Percentiles rank a stretch among this genome's conserved stretches.
These are phyloP conservation scores for Mallotus nudiflorus DNA, from an alignment of 345 rosid genomes.

Conservation along the genomic window DNA sequence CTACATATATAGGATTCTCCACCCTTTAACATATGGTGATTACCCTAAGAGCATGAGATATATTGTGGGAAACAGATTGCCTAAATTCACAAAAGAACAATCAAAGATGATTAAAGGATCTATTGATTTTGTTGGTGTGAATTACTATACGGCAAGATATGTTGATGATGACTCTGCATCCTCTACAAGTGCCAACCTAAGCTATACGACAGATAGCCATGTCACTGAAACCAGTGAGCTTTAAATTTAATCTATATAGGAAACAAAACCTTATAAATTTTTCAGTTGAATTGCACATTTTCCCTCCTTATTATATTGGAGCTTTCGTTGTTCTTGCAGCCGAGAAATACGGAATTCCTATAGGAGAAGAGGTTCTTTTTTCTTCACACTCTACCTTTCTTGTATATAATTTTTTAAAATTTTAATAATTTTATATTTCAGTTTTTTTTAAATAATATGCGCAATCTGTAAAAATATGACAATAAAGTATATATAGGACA, in stretches of 20 bases:
- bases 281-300: too few species aligned
- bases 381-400: too few species aligned
- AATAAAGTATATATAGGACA: too few species aligned
- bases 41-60: slow-evolving; percentile 16
- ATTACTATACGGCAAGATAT: slow-evolving; percentile 21
- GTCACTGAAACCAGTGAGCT: neutral
- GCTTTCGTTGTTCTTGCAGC: neutral
- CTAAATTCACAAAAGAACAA: slow-evolving; percentile 11
- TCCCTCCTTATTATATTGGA: neutral
- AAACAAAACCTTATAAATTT: neutral
- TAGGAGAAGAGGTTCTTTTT: slow-evolving; percentile 1
- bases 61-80: slow-evolving; percentile 14
- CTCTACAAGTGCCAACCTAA: neutral
- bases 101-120: slow-evolving; percentile 14
- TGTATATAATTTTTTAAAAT: too few species aligned
- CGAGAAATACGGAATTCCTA: slow-evolving; percentile 22
- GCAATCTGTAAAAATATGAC: too few species aligned
- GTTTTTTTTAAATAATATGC: too few species aligned
- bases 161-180: slow-evolving; percentile 7
- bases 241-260: neutral
- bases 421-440: too few species aligned
- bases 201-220: slow-evolving; percentile 13
- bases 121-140: slow-evolving; percentile 23
- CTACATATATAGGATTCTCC: slow-evolving; percentile 2
- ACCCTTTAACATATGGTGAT: slow-evolving; percentile 24